A percentile compares a stretch with the other conserved stretches of the same genome.
Conservation (phyloP, 345 rosid genomes). For the Eucalyptus sp. region DNA sequence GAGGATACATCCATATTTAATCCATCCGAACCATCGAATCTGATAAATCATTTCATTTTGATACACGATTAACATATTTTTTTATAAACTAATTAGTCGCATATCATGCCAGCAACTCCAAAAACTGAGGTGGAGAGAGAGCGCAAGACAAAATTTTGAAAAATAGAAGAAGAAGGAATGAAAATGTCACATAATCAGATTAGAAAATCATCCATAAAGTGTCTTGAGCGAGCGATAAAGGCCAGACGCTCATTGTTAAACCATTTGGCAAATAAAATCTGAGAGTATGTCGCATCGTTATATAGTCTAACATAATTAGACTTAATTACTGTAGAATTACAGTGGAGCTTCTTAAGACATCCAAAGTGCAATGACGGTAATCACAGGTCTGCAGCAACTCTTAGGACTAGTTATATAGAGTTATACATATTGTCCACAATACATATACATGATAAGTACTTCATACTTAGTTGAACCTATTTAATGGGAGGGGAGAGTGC, state of each 20-base stretch:
- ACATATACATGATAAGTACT: neutral
- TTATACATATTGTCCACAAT: neutral
- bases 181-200: too few species aligned
- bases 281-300: neutral
- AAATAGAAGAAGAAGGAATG: neutral
- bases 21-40: accelerated
- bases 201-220: neutral
- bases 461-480: neutral
- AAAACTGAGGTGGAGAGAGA: neutral
- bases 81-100: neutral
- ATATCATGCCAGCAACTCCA: neutral
- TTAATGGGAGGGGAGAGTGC: neutral
- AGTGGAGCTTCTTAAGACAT: neutral
- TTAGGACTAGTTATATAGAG: neutral
- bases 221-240: neutral
- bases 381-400: neutral
- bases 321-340: neutral
- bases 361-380: neutral
- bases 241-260: neutral
- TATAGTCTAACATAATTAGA: neutral
- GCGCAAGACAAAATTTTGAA: neutral
- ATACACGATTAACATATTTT: too few species aligned
- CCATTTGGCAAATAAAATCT: neutral
- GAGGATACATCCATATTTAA: neutral
- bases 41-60: too few species aligned